phyloP scores from a whole-genome alignment of 2,329 filamentous ascomycete species.

The Chaetothyriales sp. region DNA sequence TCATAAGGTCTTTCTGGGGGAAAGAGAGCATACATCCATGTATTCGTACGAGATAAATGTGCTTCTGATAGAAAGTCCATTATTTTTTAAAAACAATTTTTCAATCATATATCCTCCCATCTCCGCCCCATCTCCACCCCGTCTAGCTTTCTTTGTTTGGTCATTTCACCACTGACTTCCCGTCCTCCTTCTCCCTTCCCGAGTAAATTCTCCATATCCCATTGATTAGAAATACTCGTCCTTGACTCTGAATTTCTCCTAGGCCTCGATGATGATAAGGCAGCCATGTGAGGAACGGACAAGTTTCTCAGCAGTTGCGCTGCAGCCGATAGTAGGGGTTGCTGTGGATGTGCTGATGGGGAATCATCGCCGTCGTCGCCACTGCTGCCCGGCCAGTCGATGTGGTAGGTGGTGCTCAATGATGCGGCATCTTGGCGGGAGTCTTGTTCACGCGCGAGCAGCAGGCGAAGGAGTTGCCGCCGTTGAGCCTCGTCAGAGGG shows the following conservation, averaged over 20 bases:
- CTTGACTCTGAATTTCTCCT: neutral
- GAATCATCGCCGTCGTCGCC: neutral
- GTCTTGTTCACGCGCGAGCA: constrained; percentile 21
- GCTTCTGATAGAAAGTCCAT: too few species aligned
- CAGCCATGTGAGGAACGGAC: neutral
- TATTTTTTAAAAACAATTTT: too few species aligned
- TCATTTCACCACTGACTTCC: neutral
- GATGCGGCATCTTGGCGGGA: neutral
- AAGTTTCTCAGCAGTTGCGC: neutral
- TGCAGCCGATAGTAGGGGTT: neutral
- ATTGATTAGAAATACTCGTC: neutral
- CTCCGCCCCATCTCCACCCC: too few species aligned
- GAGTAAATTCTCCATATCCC: neutral
- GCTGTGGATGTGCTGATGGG: neutral
- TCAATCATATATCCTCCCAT: too few species aligned
- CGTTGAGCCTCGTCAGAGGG: constrained; percentile 28
- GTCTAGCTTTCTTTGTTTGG: neutral
- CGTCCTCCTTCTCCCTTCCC: neutral
- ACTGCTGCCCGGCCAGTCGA: neutral
- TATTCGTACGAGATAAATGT: too few species aligned
- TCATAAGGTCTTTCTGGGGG: too few species aligned
- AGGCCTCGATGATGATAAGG: neutral
- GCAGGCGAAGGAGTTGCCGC: constrained; percentile 24
- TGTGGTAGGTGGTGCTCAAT: neutral
- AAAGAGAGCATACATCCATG: too few species aligned